phyloP scores from a whole-genome alignment of 1,284 basidiomycete genomes.

The Rhodotorula glutinis region DNA sequence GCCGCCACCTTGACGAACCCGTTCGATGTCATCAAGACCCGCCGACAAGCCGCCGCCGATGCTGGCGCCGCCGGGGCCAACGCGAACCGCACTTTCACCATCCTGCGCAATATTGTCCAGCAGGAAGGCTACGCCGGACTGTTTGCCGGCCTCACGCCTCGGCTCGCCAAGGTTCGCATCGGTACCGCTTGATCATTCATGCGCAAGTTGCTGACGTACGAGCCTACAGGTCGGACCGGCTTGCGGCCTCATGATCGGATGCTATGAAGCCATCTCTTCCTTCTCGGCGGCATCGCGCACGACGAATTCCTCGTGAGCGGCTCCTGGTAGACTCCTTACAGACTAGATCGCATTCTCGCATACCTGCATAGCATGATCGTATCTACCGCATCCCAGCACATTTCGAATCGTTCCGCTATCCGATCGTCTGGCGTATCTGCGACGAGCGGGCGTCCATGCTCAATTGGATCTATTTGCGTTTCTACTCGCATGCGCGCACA shows the following conservation, averaged over 20 bases:
- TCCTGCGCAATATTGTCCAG: constrained; percentile 66
- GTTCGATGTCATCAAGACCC: constrained; percentile 94
- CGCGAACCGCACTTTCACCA: constrained; percentile 54
- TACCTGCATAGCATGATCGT: no score
- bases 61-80: not conserved
- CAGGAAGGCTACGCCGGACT: constrained; percentile 76
- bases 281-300: not conserved
- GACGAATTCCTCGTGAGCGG: no score
- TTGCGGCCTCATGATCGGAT: constrained; percentile 95
- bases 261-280: constrained; percentile 62
- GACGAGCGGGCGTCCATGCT: no score
- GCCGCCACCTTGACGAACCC: constrained; percentile 90
- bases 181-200: not conserved
- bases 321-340: no score
- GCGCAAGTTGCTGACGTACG: not conserved
- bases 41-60: constrained; percentile 59
- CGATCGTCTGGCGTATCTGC: no score
- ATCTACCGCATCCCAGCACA: no score
- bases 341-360: no score
- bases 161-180: constrained; percentile 70
- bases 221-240: constrained; percentile 72
- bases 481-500: no score
- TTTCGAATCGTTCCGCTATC: no score
- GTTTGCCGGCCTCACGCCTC: constrained; percentile 80
- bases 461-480: no score